A percentile compares a stretch with the other conserved stretches of the same genome.
These are phyloP conservation scores for Bisporella sp. DNA, from an alignment of 2,329 filamentous ascomycete genomes.

Conservation along the genomic window DNA sequence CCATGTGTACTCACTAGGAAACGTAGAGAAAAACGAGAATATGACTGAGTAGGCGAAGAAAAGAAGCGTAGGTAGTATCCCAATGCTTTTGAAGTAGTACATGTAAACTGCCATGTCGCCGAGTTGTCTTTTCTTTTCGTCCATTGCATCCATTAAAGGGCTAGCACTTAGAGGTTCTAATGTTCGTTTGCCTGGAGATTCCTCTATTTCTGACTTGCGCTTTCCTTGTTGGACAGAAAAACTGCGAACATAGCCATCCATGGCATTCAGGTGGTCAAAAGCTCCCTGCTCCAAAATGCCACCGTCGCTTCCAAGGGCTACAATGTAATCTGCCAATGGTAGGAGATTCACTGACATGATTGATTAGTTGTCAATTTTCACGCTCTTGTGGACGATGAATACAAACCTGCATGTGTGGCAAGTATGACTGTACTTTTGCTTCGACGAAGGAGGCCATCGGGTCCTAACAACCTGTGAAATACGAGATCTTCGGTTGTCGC, in stretches of 20 bases:
- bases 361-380: too few relatives aligned
- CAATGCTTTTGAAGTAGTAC: too few relatives aligned
- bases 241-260: constrained; percentile 15
- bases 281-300: constrained; percentile 29
- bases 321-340: constrained; percentile 33
- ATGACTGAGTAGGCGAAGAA: too few relatives aligned
- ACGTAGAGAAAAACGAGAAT: too few relatives aligned
- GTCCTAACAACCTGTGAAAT: constrained; percentile 16
- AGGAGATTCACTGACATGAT: constrained; percentile 17
- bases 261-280: constrained; percentile 27
- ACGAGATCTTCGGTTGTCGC: constrained; percentile 20
- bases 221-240: constrained; percentile 8
- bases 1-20: too few relatives aligned
- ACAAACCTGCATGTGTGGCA: constrained; percentile 26
- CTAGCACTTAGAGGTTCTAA: background rate
- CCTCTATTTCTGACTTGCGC: background rate
- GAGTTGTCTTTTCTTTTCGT: too few relatives aligned
- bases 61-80: too few relatives aligned
- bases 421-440: constrained; percentile 31
- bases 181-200: background rate
- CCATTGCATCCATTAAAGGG: too few relatives aligned
- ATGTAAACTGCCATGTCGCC: too few relatives aligned
- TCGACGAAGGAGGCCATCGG: constrained; percentile 12
- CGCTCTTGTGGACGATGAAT: background rate
- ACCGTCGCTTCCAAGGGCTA: constrained; percentile 29